These are phyloP conservation scores for Houttuynia cordata DNA, from an alignment of 164 flowering plant genomes.

Conservation along the genomic window DNA sequence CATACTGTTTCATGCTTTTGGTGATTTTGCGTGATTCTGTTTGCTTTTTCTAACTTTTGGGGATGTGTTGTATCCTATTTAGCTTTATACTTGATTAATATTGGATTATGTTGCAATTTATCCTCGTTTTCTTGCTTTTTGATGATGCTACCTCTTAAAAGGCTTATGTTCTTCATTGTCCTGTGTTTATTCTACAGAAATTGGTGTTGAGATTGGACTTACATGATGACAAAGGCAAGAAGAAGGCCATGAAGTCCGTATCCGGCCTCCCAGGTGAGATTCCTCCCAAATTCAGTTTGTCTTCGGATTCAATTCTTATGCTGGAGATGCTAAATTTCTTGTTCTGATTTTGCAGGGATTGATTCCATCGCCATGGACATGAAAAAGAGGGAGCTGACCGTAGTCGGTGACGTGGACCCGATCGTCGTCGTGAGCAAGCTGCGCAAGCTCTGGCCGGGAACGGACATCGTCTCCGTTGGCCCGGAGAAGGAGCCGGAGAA, in stretches of 20 bases:
- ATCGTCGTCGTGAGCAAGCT: slow-evolving; percentile 48
- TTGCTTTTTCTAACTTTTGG: too few species aligned
- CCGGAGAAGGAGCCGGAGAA: slow-evolving; percentile 77
- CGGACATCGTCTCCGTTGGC: slow-evolving; percentile 58
- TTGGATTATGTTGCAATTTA: too few species aligned
- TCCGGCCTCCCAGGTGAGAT: slow-evolving; percentile 54
- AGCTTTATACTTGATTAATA: too few species aligned
- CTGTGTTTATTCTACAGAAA: slow-evolving; percentile 34
- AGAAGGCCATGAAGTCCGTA: slow-evolving; percentile 68
- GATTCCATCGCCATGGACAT: slow-evolving; percentile 71
- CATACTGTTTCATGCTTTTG: too few species aligned
- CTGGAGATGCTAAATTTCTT: background rate
- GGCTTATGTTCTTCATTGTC: too few species aligned
- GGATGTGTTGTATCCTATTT: too few species aligned
- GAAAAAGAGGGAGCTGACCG: slow-evolving; percentile 60
- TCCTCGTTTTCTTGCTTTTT: too few species aligned
- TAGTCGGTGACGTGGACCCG: slow-evolving; percentile 68
- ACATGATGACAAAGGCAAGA: slow-evolving; percentile 57
- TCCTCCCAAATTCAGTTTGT: background rate
- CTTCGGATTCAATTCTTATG: background rate
- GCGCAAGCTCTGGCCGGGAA: slow-evolving; percentile 44
- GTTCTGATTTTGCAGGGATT: slow-evolving; percentile 36
- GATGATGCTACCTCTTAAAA: too few species aligned
- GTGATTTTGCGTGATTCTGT: too few species aligned
- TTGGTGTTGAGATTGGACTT: slow-evolving; percentile 61